Conservation (phyloP, 2,329 filamentous ascomycete genomes). For the Phialophora verrucosa region DNA sequence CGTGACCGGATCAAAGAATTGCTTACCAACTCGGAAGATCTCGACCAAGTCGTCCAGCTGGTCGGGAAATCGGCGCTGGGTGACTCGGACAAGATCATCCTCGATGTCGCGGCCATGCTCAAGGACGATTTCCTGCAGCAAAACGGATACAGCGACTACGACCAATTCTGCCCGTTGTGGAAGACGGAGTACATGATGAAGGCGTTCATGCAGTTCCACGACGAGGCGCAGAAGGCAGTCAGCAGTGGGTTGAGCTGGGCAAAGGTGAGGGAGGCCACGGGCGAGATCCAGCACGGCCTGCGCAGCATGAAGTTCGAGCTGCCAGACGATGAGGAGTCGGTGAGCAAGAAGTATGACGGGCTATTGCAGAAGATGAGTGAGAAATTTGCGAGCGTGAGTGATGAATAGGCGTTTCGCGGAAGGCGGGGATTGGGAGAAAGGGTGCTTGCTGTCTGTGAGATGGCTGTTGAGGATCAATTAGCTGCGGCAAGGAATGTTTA, state of each 20-base stretch:
- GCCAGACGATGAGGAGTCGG: conserved; percentile 78
- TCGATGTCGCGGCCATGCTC: conserved; percentile 86
- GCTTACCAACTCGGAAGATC: conserved; percentile 90
- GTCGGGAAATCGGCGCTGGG: conserved; percentile 97
- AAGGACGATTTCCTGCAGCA: conserved; percentile 99
- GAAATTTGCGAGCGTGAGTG: conserved; percentile 94
- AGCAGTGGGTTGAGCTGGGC: conserved; percentile 88
- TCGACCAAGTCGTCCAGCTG: conserved; percentile 97
- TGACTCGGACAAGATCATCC: conserved; percentile 96
- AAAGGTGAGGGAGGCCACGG: conserved; percentile 89
- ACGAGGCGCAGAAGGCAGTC: conserved; percentile 95
- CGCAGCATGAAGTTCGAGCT: conserved; percentile 97
- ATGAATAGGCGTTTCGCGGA: conserved; percentile 68
- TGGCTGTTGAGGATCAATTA: neutral
- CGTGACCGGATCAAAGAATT: conserved; percentile 93
- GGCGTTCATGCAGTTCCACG: conserved; percentile 96
- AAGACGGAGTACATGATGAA: conserved; percentile 99
- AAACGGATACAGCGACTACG: conserved; percentile 98
- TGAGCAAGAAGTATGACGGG: conserved; percentile 92
- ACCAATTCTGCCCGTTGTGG: conserved; percentile 99
- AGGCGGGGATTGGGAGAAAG: neutral
- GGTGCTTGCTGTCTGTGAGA: neutral
- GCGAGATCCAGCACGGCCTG: conserved; percentile 82
- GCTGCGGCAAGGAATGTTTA: neutral
- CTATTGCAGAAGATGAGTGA: conserved; percentile 91